These are phyloP conservation scores for Backusella liffmaniae DNA, from an alignment of 192 early-diverging fungal species.

Conservation along the genomic window DNA sequence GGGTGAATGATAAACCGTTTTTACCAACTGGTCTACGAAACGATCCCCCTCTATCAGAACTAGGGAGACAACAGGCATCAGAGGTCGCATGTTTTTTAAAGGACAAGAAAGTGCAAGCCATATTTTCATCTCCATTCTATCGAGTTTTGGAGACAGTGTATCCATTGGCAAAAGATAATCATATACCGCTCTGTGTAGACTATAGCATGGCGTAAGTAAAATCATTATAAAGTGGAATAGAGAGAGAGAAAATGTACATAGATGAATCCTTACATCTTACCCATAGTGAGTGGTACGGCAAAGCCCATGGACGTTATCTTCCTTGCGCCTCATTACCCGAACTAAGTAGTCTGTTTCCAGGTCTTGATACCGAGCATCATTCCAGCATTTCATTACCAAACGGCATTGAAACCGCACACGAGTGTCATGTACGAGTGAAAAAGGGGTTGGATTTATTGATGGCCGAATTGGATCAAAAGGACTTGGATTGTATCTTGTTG, in stretches of 20 bases:
- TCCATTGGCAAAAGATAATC: slow-evolving; percentile 14
- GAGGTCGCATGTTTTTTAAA: slow-evolving; percentile 22
- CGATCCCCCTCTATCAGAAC: slow-evolving; percentile 17
- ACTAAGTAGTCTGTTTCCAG: slow-evolving; percentile 20
- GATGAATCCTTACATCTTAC: neutral
- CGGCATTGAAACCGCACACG: slow-evolving; percentile 16
- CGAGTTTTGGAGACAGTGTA: slow-evolving; percentile 23
- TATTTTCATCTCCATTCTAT: slow-evolving; percentile 38
- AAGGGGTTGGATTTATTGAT: slow-evolving; percentile 14
- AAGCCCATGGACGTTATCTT: slow-evolving; percentile 9
- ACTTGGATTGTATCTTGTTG: slow-evolving; percentile 4
- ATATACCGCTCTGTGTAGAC: slow-evolving; percentile 21
- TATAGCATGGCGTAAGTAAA: slow-evolving; percentile 27
- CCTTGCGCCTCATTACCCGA: slow-evolving; percentile 12
- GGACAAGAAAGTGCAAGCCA: slow-evolving; percentile 16
- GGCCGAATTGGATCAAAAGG: slow-evolving; percentile 4
- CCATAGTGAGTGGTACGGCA: slow-evolving; percentile 33
- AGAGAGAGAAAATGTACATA: neutral
- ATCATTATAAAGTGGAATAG: neutral
- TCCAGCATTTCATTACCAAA: slow-evolving; percentile 14
- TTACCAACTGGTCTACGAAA: slow-evolving; percentile 27
- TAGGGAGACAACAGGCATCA: slow-evolving; percentile 23
- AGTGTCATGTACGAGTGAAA: slow-evolving; percentile 19
- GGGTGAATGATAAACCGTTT: slow-evolving; percentile 18
- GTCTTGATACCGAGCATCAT: slow-evolving; percentile 16